Evolutionary conservation across 2,329 filamentous ascomycete species (phyloP).

Genomic region (Incumbomyces lentus): DNA sequence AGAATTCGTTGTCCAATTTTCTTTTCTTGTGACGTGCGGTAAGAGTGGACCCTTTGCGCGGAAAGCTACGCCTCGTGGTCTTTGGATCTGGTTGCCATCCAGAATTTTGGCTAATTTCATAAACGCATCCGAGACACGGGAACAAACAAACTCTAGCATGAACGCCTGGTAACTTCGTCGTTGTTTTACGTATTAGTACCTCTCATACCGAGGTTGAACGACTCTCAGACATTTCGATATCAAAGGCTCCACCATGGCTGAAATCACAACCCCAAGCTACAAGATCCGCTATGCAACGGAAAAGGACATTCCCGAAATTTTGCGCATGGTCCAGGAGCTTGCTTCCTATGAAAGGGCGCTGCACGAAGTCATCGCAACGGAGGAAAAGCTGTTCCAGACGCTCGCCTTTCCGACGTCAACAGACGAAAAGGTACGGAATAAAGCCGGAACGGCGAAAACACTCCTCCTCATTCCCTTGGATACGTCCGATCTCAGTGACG

Average conservation of each 20-base stretch:
- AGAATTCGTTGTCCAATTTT: no score
- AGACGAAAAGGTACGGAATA: slow-evolving; percentile 14
- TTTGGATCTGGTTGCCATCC: not conserved
- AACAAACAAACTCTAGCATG: no score
- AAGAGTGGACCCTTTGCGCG: no score
- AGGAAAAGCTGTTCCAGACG: slow-evolving; percentile 59
- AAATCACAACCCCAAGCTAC: slow-evolving; percentile 13
- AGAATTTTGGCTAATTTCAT: no score
- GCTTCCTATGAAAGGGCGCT: slow-evolving; percentile 78
- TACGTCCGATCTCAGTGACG: slow-evolving; percentile 27
- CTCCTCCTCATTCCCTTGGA: slow-evolving; percentile 49
- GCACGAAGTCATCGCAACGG: slow-evolving; percentile 65
- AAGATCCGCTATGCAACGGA: slow-evolving; percentile 20
- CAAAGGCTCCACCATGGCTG: slow-evolving; percentile 12
- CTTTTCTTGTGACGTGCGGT: no score
- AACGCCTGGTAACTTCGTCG: no score
- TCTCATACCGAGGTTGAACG: no score
- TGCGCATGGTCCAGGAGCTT: slow-evolving; percentile 71
- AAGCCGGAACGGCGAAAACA: slow-evolving; percentile 59
- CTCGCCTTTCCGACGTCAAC: slow-evolving; percentile 59
- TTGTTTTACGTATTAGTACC: no score
- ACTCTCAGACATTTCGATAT: no score
- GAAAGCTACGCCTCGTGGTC: not conserved
- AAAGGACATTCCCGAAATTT: slow-evolving; percentile 70
- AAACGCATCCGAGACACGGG: no score